Conservation (phyloP, 2,329 filamentous ascomycete species). For the Verruconis gallopava region DNA sequence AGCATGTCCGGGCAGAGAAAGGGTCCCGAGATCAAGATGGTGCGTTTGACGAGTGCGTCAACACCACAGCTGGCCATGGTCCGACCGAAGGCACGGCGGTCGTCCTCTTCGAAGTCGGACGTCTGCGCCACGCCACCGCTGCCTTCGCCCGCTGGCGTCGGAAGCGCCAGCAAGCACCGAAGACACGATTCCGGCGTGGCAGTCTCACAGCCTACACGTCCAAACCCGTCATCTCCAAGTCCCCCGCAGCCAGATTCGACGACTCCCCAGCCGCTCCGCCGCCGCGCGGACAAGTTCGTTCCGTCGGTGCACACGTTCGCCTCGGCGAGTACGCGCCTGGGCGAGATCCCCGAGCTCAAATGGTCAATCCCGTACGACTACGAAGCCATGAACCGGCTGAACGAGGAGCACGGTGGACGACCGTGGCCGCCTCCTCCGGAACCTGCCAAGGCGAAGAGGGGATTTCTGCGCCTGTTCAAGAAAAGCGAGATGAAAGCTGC, state of each 20-base stretch:
- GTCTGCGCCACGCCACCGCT: slow-evolving; percentile 6
- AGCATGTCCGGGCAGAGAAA: background rate
- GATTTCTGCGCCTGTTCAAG: background rate
- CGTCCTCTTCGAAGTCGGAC: slow-evolving; percentile 6
- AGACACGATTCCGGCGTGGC: background rate
- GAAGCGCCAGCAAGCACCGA: slow-evolving; percentile 8
- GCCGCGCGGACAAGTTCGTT: slow-evolving; percentile 3
- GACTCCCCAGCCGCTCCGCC: background rate
- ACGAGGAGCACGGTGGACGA: slow-evolving; percentile 24
- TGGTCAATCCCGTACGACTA: slow-evolving; percentile 32
- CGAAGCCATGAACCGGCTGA: slow-evolving; percentile 28
- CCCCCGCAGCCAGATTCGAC: background rate
- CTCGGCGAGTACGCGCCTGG: slow-evolving; percentile 34
- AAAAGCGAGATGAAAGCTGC: background rate
- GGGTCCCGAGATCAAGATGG: slow-evolving; percentile 19
- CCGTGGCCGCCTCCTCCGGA: slow-evolving; percentile 14
- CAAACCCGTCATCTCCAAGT: background rate
- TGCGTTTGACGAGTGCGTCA: slow-evolving; percentile 20
- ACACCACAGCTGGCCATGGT: slow-evolving; percentile 26
- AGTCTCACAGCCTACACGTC: background rate
- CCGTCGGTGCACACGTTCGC: slow-evolving; percentile 31
- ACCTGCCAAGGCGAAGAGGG: background rate
- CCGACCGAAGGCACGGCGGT: slow-evolving; percentile 19
- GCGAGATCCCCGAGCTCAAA: slow-evolving; percentile 33
- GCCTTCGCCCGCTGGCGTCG: too few species aligned